Evolutionary conservation across 2,329 filamentous ascomycete genomes (phyloP).

Genomic region (Samsoniella hepiali): DNA sequence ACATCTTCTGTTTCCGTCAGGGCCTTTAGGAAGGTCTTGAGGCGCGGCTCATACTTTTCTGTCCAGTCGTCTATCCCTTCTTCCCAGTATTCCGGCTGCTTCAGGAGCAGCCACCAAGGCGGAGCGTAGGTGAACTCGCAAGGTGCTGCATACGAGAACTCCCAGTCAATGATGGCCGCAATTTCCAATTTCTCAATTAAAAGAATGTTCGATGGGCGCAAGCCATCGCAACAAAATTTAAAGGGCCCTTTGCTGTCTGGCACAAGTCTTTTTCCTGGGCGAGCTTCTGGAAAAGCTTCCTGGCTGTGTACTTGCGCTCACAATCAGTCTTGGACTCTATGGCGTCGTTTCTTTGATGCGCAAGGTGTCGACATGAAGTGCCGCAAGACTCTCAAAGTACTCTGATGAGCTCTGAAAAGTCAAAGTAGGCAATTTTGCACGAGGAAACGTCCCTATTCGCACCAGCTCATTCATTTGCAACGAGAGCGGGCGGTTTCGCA

Average conservation of each 20-base stretch:
- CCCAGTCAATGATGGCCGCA: conserved; percentile 4
- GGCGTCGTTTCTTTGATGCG: no score
- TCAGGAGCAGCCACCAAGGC: conserved; percentile 10
- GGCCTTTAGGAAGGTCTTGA: background rate
- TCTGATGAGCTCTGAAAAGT: no score
- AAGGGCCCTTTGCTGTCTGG: background rate
- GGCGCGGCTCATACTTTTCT: background rate
- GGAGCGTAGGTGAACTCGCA: background rate
- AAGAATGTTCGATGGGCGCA: background rate
- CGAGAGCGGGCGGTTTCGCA: no score
- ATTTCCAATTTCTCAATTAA: background rate
- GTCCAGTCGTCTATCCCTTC: background rate
- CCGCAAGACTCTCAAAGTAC: no score
- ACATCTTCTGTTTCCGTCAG: background rate
- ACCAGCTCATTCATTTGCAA: no score
- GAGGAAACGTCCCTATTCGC: no score
- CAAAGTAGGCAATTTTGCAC: no score
- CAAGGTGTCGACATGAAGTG: no score
- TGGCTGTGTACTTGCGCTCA: background rate
- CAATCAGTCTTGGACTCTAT: no score
- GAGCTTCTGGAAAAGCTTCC: background rate
- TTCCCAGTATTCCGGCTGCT: background rate
- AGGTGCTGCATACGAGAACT: background rate
- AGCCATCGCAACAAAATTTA: background rate
- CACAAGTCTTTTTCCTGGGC: background rate